These are phyloP conservation scores for Hymenoscyphus repandus DNA, from an alignment of 2,329 filamentous ascomycete species.

Conservation along the genomic window DNA sequence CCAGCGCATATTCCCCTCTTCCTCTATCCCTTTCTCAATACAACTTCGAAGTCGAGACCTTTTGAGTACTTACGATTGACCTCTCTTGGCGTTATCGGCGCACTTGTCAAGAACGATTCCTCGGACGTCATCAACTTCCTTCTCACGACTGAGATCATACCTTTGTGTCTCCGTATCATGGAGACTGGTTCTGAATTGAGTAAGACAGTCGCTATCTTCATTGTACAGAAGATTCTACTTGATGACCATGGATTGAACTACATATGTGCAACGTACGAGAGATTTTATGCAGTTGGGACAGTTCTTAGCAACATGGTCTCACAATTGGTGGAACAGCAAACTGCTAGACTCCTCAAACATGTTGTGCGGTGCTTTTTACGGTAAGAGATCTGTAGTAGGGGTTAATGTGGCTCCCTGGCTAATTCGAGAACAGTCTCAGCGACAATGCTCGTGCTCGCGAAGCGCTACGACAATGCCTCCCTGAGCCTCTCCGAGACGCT, in stretches of 20 bases:
- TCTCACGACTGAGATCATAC: conserved; percentile 96
- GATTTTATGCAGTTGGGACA: conserved; percentile 96
- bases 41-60: conserved; percentile 93
- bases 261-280: conserved; percentile 97
- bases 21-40: conserved; percentile 97
- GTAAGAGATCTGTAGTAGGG: conserved; percentile 42
- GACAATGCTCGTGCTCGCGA: conserved; percentile 95
- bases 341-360: conserved; percentile 90
- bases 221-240: conserved; percentile 96
- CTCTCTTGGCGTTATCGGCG: conserved; percentile 92
- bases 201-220: conserved; percentile 99
- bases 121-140: conserved; percentile 99
- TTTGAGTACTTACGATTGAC: conserved; percentile 97
- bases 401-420: conserved; percentile 12
- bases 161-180: conserved; percentile 96
- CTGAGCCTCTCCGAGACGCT: conserved; percentile 95
- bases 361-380: conserved; percentile 95
- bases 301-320: conserved; percentile 98
- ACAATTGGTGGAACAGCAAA: conserved; percentile 96
- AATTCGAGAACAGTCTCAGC: conserved; percentile 58
- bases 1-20: conserved; percentile 95
- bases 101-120: conserved; percentile 97
- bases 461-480: conserved; percentile 89
- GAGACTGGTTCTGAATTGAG: conserved; percentile 97
- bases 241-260: conserved; percentile 97